A percentile compares a stretch with the other conserved stretches of the same genome.
Conservation (phyloP, 108 stramenopile genomes). For the Fragilaria crotonensis region DNA sequence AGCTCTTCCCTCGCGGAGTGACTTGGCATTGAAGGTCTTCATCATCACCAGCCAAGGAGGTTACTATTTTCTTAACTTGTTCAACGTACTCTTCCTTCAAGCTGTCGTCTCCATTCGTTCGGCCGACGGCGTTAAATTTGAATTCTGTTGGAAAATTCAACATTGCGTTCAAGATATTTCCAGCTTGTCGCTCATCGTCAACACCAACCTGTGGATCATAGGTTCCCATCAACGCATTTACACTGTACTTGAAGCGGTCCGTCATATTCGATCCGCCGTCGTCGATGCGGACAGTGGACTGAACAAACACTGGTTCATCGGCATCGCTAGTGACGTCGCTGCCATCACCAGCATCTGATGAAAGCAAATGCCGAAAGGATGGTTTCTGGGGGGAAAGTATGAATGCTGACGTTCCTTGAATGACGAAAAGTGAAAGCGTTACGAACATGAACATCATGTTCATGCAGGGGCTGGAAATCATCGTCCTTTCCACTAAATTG, state of each 20-base stretch:
- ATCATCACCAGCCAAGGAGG: constrained; percentile 37
- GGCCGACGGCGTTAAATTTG: constrained; percentile 59
- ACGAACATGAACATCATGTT: too few species aligned
- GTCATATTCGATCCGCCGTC: constrained; percentile 45
- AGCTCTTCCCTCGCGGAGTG: constrained; percentile 59
- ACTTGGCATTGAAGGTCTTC: constrained; percentile 27
- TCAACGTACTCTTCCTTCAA: constrained; percentile 32
- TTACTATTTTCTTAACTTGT: constrained; percentile 36
- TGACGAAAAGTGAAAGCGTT: too few species aligned
- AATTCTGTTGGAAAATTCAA: constrained; percentile 54
- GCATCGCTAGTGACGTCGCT: too few species aligned
- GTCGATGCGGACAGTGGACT: constrained; percentile 20
- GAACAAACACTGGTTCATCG: constrained; percentile 3
- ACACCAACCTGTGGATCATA: constrained; percentile 46
- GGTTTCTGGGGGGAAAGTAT: too few species aligned
- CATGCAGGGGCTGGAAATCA: too few species aligned
- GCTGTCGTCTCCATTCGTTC: constrained; percentile 31
- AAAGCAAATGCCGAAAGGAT: too few species aligned
- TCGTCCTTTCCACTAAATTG: too few species aligned
- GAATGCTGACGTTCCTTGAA: too few species aligned
- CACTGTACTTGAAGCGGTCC: constrained; percentile 78
- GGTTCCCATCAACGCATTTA: constrained; percentile 69
- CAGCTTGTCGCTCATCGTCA: constrained; percentile 59
- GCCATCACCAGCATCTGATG: too few species aligned
- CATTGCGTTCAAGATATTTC: constrained; percentile 64